Percentiles rank a stretch among this genome's conserved stretches.
Conservation (phyloP, 192 early-diverging fungal genomes). For the Backusella westeae region DNA sequence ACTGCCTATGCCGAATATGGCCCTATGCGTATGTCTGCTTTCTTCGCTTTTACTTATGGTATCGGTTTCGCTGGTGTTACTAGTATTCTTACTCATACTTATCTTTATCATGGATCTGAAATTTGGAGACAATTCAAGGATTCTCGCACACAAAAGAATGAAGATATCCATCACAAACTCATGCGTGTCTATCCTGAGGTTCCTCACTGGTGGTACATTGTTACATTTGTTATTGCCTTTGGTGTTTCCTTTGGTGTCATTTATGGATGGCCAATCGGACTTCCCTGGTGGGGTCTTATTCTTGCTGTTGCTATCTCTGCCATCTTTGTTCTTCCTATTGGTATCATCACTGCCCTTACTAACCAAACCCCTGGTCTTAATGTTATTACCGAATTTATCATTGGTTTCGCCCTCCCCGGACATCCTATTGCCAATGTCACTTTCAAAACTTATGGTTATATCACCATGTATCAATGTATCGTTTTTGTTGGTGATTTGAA, state of each 20-base stretch:
- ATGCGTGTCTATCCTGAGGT: conserved; percentile 76
- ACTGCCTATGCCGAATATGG: conserved; percentile 42
- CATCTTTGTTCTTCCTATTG: conserved; percentile 76
- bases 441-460: conserved; percentile 86
- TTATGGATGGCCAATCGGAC: conserved; percentile 51
- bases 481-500: conserved; percentile 74
- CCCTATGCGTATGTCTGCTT: conserved; percentile 46
- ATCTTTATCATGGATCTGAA: conserved; percentile 61
- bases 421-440: conserved; percentile 80
- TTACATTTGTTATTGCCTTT: conserved; percentile 42
- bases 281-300: conserved; percentile 79
- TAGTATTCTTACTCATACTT: conserved; percentile 56
- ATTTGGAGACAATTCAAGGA: conserved; percentile 43
- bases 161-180: conserved; percentile 68
- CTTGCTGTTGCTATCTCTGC: conserved; percentile 56
- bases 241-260: conserved; percentile 48
- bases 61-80: conserved; percentile 56
- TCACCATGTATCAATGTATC: conserved; percentile 76
- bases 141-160: conserved; percentile 24
- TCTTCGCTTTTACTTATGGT: conserved; percentile 52
- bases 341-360: conserved; percentile 77
- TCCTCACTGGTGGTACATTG: conserved; percentile 59
- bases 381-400: conserved; percentile 84
- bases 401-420: conserved; percentile 78
- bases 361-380: conserved; percentile 78